Percentiles rank a stretch among this genome's conserved stretches.
Conservation (phyloP, 2,329 filamentous ascomycete species). For the Sclerotinia glacialis region DNA sequence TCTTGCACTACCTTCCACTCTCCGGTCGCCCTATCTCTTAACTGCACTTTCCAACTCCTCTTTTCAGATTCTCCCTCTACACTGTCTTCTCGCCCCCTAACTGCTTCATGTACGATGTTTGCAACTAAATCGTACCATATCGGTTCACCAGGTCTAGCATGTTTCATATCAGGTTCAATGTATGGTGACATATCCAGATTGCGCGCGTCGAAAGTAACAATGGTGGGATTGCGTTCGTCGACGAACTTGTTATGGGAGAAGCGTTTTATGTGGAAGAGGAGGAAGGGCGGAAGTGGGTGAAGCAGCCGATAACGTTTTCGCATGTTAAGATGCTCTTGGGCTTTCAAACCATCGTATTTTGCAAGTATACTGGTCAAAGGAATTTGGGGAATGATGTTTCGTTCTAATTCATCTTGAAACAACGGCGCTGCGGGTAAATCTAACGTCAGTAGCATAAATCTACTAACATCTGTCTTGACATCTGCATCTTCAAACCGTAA, state of each 20-base stretch:
- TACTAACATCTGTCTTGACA: slow-evolving; percentile 72
- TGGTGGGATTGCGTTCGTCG: slow-evolving; percentile 91
- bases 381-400: slow-evolving; percentile 94
- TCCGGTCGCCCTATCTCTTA: slow-evolving; percentile 72
- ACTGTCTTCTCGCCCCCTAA: slow-evolving; percentile 71
- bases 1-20: slow-evolving; percentile 95
- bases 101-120: slow-evolving; percentile 86
- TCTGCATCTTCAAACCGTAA: slow-evolving; percentile 88
- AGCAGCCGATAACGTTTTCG: slow-evolving; percentile 85
- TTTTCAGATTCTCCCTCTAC: slow-evolving; percentile 88
- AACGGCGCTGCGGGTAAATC: slow-evolving; percentile 89
- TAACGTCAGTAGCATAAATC: slow-evolving; percentile 88
- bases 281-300: slow-evolving; percentile 85
- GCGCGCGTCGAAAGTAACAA: slow-evolving; percentile 89
- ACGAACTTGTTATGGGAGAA: slow-evolving; percentile 98
- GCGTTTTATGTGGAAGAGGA: slow-evolving; percentile 94
- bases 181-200: slow-evolving; percentile 86
- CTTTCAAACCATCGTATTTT: slow-evolving; percentile 87
- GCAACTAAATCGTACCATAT: slow-evolving; percentile 95
- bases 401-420: slow-evolving; percentile 91
- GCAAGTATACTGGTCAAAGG: slow-evolving; percentile 77
- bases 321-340: slow-evolving; percentile 85
- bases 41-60: slow-evolving; percentile 89
- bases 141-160: slow-evolving; percentile 72
- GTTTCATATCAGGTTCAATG: slow-evolving; percentile 77